phyloP scores from a whole-genome alignment of 176 grass and related monocot genomes.

The barley (Hordeum vulgare) region DNA sequence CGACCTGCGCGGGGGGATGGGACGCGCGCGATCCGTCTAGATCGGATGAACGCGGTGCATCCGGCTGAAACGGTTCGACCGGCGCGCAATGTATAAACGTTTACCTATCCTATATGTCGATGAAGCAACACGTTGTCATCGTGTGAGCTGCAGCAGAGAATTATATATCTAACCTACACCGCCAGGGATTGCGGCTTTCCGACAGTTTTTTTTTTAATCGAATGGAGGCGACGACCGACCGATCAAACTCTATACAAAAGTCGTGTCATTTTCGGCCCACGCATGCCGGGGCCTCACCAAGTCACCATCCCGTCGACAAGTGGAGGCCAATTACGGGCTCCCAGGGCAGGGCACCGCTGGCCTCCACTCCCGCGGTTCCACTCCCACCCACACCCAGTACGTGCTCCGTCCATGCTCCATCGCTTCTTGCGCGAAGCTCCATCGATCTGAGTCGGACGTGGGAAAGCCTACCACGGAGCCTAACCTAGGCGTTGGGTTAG shows the following conservation, averaged over 20 bases:
- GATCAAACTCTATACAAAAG: not conserved
- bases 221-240: not conserved
- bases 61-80: too few relatives aligned
- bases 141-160: not conserved
- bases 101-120: not conserved
- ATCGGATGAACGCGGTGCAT: too few relatives aligned
- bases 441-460: not conserved
- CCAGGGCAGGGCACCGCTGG: not conserved
- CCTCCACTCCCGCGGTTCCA: slow-evolving; percentile 12
- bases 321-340: not conserved
- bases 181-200: not conserved
- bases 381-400: not conserved
- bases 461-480: not conserved
- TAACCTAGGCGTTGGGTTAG: not conserved
- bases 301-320: slow-evolving; percentile 4
- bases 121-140: not conserved
- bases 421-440: not conserved
- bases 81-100: too few relatives aligned
- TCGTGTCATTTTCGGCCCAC: not conserved
- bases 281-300: not conserved
- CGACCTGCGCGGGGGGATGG: too few relatives aligned
- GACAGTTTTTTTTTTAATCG: not conserved
- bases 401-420: not conserved
- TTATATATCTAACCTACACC: not conserved
- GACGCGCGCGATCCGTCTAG: too few relatives aligned